These are phyloP conservation scores for Wickerhamiella azyma DNA, from an alignment of 805 yeast species.

Conservation along the genomic window DNA sequence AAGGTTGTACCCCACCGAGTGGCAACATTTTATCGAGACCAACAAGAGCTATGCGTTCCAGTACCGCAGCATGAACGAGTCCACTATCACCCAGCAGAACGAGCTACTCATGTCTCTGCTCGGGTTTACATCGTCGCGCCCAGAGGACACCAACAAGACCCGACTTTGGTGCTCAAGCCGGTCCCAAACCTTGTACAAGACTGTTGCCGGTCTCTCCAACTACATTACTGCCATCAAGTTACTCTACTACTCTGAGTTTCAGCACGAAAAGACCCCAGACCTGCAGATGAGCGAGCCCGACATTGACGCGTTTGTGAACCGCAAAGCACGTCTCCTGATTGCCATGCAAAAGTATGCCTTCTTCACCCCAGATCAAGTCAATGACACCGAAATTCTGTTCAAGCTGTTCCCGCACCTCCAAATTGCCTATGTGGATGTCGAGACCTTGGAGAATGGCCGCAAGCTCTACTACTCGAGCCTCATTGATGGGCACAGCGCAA, in stretches of 20 bases:
- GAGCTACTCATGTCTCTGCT: constrained; percentile 21
- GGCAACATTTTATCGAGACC: constrained; percentile 71
- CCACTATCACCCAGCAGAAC: neutral
- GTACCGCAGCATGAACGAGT: neutral
- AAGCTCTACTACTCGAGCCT: constrained; percentile 44
- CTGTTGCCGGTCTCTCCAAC: constrained; percentile 73
- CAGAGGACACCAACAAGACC: constrained; percentile 38
- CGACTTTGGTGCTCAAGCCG: constrained; percentile 80
- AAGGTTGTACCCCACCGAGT: constrained; percentile 55
- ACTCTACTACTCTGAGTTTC: constrained; percentile 52
- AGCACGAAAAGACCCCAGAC: constrained; percentile 27
- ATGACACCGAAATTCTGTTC: constrained; percentile 58
- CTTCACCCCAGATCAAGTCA: constrained; percentile 61
- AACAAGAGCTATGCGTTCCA: constrained; percentile 31
- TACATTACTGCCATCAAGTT: constrained; percentile 61
- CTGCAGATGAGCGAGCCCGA: constrained; percentile 10
- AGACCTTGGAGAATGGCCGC: constrained; percentile 21
- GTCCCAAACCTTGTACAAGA: constrained; percentile 71
- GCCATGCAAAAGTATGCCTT: constrained; percentile 75
- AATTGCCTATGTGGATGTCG: constrained; percentile 17
- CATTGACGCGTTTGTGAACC: constrained; percentile 54
- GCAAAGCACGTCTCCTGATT: constrained; percentile 69
- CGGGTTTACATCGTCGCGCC: constrained; percentile 17
- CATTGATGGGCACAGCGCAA: constrained; percentile 58
- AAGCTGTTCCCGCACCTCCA: constrained; percentile 76